Percentiles rank a stretch among this genome's conserved stretches.
Conservation (phyloP, 257 asterid species). For the Gentiana dahurica region DNA sequence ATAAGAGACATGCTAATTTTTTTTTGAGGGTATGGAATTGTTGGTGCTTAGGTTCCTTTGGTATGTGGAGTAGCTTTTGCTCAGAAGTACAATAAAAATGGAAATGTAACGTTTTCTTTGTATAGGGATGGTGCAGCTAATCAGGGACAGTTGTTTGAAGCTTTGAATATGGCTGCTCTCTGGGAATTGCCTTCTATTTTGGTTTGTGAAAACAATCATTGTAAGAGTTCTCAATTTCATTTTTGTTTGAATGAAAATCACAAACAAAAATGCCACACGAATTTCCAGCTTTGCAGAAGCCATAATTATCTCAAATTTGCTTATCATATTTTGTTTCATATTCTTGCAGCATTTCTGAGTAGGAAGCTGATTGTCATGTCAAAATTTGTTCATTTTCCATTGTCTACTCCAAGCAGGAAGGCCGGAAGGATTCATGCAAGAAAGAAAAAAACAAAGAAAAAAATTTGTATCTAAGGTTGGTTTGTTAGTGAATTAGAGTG, state of each 20-base stretch:
- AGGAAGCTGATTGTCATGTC: too few species aligned
- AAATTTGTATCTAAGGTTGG: too few species aligned
- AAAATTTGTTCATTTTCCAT: too few species aligned
- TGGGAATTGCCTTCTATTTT: conserved; percentile 79
- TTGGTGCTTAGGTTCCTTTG: conserved; percentile 83
- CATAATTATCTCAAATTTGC: too few species aligned
- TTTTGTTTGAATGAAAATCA: not conserved
- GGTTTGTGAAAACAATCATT: conserved; percentile 94
- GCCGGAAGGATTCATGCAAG: too few species aligned
- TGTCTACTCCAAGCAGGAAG: too few species aligned
- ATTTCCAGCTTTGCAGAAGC: not conserved
- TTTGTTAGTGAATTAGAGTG: too few species aligned
- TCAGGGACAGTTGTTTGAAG: conserved; percentile 85
- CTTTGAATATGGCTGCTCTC: conserved; percentile 64
- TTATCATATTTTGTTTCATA: too few species aligned
- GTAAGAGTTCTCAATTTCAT: conserved; percentile 80
- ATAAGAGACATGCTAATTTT: conserved; percentile 60
- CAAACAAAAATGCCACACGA: too few species aligned
- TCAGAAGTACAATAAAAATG: conserved; percentile 73
- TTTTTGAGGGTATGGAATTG: conserved; percentile 84
- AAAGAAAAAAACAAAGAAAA: too few species aligned
- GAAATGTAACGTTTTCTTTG: conserved; percentile 51
- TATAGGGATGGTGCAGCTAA: conserved; percentile 89
- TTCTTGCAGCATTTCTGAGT: too few species aligned
- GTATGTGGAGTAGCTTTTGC: conserved; percentile 77